Evolutionary conservation across 305 asterid genomes (phyloP), one percentile per base, ranked within the genome.

Genomic region (Plantago coronopus): DNA sequence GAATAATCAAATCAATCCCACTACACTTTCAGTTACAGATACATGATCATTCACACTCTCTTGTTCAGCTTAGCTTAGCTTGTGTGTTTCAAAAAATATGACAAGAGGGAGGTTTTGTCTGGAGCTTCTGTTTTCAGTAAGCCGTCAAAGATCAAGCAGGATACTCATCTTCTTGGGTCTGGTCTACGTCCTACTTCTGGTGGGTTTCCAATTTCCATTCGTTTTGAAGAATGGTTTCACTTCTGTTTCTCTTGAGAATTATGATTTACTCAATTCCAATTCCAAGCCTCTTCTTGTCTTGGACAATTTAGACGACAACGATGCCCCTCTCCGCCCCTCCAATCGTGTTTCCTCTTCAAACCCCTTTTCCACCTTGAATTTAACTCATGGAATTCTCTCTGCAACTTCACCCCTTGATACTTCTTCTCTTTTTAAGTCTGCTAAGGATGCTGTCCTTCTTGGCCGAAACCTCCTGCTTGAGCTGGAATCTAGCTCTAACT

Each of bases 391-490:
- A 62, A 71, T 68, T 61, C 80, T n/a, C n/a, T n/a, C n/a, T n/a
- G 45, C 19, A 75, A 82, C 67, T 73, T 72, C 49, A 66, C 71
- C 54, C 61, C 61, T 65, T 2, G 74, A 78, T 19, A 74, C 73
- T 57, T 87, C 85, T 66, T 87, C 85, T 66, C 83, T 87, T 67
- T 69, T 72, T 54, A 82, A 74, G 69, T 75, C 85, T 0, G 96
- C 97, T 0, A 83, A 63, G 31, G 93, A 85, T 53, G 97, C 99
- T 1, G 78, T 87, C 49, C 76, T 77, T 12, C 62, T 82, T 19
- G 99, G 99, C 22, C 57, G 73, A 49, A 89, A 78, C 68, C 76
- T 78, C 10, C 89, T 96, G 99, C 77, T 62, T 56, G 91, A 83
- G 72, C 78, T 88, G 29, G 90, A 83, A 69, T 69, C 64, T 61